phyloP scores from a whole-genome alignment of 306 rosid species.

The Pyrus pyrifolia region DNA sequence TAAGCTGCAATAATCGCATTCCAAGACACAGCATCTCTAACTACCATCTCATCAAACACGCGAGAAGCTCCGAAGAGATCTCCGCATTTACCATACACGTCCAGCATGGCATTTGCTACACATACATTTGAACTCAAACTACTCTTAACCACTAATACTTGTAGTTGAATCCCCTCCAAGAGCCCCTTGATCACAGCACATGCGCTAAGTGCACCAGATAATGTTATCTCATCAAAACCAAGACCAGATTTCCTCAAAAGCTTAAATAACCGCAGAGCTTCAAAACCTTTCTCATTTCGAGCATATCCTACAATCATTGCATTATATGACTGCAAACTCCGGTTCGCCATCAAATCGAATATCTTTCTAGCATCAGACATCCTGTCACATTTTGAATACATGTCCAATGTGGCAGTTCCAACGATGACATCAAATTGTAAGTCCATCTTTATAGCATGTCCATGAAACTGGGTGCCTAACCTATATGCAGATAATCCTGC shows the following conservation, averaged over 20 bases:
- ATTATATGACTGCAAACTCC: conserved; percentile 60
- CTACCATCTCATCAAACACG: background rate
- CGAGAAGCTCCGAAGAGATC: conserved; percentile 6
- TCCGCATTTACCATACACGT: conserved; percentile 79
- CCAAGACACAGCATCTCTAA: conserved; percentile 47
- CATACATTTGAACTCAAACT: conserved; percentile 39
- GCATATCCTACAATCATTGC: conserved; percentile 67
- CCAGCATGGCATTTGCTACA: conserved; percentile 69
- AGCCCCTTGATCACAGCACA: background rate
- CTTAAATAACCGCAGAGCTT: conserved; percentile 49
- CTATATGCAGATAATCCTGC: conserved; percentile 60
- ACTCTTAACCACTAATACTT: background rate
- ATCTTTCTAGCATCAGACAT: conserved; percentile 53
- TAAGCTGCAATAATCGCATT: conserved; percentile 69
- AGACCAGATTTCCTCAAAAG: conserved; percentile 44
- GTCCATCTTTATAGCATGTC: conserved; percentile 42
- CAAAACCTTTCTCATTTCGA: conserved; percentile 40
- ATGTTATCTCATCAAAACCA: conserved; percentile 28
- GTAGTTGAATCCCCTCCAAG: background rate
- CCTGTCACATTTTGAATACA: conserved; percentile 75
- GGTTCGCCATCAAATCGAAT: conserved; percentile 42
- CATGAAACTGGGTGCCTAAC: conserved; percentile 48
- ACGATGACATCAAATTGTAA: conserved; percentile 58
- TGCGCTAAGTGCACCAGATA: background rate
- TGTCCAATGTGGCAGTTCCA: conserved; percentile 78